Percentiles rank a stretch among this genome's conserved stretches.
These are phyloP conservation scores for Phytophthora podocarpi DNA, from an alignment of 352 stramenopile genomes.

Conservation along the genomic window DNA sequence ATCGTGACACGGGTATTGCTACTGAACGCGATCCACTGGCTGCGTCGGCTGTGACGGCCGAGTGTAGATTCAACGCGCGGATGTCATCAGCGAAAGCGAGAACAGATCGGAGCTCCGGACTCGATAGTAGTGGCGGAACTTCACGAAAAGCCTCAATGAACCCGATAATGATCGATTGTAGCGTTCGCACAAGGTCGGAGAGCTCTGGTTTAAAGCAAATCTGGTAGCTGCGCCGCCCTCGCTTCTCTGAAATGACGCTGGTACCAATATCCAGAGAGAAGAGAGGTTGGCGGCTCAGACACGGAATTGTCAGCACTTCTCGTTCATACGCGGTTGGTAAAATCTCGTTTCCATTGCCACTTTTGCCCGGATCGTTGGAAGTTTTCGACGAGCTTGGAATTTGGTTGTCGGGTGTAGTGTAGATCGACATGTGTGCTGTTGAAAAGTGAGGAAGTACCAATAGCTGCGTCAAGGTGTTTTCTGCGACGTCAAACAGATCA, in stretches of 20 bases:
- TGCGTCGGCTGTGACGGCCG: not conserved
- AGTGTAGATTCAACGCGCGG: conserved; percentile 33
- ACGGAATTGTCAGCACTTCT: conserved; percentile 28
- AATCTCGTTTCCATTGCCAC: too few relatives aligned
- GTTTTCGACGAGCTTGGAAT: too few relatives aligned
- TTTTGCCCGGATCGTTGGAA: too few relatives aligned
- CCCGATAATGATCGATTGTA: conserved; percentile 37
- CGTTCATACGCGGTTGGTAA: too few relatives aligned
- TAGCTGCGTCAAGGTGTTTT: conserved; percentile 19
- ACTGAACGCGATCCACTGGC: too few relatives aligned
- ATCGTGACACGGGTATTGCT: too few relatives aligned
- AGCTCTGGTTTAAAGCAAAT: conserved; percentile 49
- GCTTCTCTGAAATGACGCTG: conserved; percentile 3
- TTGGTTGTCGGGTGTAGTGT: too few relatives aligned
- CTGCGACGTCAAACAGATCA: conserved; percentile 33
- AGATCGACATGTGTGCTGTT: conserved; percentile 4
- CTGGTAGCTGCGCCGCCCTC: conserved; percentile 16
- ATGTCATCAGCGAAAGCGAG: conserved; percentile 59
- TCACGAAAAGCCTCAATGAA: conserved; percentile 49
- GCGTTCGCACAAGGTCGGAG: conserved; percentile 20
- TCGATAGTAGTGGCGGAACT: conserved; percentile 42
- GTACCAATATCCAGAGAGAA: conserved; percentile 19
- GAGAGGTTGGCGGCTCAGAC: conserved; percentile 17
- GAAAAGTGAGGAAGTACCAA: conserved; percentile 32
- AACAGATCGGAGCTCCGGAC: conserved; percentile 46